A percentile compares a stretch with the other conserved stretches of the same genome.
Conservation (phyloP, 2,329 filamentous ascomycete species). For the Apiospora sp. region DNA sequence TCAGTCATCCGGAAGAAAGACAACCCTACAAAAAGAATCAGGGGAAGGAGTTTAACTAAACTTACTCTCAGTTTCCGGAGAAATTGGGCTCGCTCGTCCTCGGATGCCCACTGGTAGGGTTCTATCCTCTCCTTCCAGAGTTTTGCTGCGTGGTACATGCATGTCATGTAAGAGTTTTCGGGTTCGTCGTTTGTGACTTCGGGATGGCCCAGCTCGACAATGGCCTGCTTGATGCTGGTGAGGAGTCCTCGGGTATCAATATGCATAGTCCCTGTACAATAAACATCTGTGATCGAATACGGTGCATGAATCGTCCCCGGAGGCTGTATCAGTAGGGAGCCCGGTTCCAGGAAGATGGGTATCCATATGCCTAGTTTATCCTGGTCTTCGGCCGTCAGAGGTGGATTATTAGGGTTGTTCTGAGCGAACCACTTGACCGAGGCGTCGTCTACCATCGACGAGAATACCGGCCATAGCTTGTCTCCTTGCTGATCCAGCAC, state of each 20-base stretch:
- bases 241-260: conserved; percentile 24
- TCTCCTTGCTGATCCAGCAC: conserved; percentile 17
- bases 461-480: conserved; percentile 22
- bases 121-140: conserved; percentile 23
- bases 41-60: not conserved
- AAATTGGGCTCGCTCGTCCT: conserved; percentile 8
- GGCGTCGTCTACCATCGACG: conserved; percentile 16
- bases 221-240: conserved; percentile 13
- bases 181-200: conserved; percentile 25
- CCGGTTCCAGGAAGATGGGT: conserved; percentile 20
- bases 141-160: conserved; percentile 24
- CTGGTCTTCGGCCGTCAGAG: not conserved
- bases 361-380: conserved; percentile 22
- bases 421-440: conserved; percentile 21
- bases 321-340: conserved; percentile 21
- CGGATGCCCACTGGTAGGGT: conserved; percentile 18
- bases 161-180: conserved; percentile 11
- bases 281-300: conserved; percentile 21
- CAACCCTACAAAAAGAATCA: not conserved
- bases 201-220: conserved; percentile 17
- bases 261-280: conserved; percentile 24
- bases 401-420: not conserved
- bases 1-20: not conserved
- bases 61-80: conserved; percentile 6
- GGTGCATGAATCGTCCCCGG: conserved; percentile 23